Evolutionary conservation across 805 yeast genomes (phyloP).

Genomic region (Ogataea ganodermae): DNA sequence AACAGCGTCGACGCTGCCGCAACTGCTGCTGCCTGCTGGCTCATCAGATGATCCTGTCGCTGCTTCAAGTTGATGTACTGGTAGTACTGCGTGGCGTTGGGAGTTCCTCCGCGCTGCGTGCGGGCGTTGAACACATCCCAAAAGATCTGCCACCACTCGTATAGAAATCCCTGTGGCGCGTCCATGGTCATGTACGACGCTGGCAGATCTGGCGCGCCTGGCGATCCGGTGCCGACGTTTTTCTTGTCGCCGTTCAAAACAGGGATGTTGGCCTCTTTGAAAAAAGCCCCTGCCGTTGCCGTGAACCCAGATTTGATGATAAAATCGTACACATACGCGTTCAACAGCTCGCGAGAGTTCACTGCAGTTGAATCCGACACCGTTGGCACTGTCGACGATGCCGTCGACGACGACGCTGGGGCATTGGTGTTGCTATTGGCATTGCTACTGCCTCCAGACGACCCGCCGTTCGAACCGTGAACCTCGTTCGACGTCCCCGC

Average conservation of each 20-base stretch:
- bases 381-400: constrained; percentile 24
- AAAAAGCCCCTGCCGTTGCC: constrained; percentile 72
- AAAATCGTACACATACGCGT: constrained; percentile 87
- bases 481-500: neutral
- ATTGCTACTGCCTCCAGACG: constrained; percentile 10
- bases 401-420: constrained; percentile 13
- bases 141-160: constrained; percentile 96
- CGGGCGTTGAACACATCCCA: constrained; percentile 92
- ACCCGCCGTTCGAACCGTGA: constrained; percentile 10
- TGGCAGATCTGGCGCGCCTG: constrained; percentile 42
- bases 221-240: constrained; percentile 12
- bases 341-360: constrained; percentile 59
- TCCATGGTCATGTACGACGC: constrained; percentile 61
- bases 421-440: constrained; percentile 1
- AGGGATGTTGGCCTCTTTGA: constrained; percentile 74
- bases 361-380: constrained; percentile 48
- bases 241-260: constrained; percentile 36
- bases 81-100: constrained; percentile 69
- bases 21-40: constrained; percentile 28
- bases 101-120: constrained; percentile 62
- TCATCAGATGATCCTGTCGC: constrained; percentile 54
- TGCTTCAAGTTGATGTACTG: constrained; percentile 62
- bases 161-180: constrained; percentile 83
- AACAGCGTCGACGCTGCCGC: constrained; percentile 20
- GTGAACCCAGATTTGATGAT: constrained; percentile 70